phyloP scores from a whole-genome alignment of 352 stramenopile genomes.

The Phytophthora constricta region DNA sequence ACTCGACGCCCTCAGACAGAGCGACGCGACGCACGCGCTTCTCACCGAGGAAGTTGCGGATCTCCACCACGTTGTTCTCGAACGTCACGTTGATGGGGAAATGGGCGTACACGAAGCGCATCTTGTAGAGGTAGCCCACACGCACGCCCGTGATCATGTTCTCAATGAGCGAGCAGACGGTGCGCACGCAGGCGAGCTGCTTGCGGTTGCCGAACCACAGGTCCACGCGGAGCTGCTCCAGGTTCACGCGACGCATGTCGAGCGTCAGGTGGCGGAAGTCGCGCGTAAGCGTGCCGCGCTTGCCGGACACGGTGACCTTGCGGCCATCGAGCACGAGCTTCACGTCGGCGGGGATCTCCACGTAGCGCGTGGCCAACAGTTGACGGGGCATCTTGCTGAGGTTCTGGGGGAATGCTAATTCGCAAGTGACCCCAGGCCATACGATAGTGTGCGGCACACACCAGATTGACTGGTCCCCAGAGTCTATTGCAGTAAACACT shows the following conservation, averaged over 20 bases:
- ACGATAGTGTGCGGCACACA: too few relatives aligned
- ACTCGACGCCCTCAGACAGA: constrained; percentile 94
- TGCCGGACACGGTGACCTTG: constrained; percentile 96
- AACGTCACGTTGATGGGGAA: constrained; percentile 99
- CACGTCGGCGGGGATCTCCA: constrained; percentile 95
- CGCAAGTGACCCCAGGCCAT: constrained; percentile 57
- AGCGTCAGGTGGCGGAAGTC: constrained; percentile 98
- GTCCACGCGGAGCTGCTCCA: constrained; percentile 95
- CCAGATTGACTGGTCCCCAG: constrained; percentile 31
- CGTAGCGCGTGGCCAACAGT: constrained; percentile 93
- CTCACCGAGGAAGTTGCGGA: constrained; percentile 99
- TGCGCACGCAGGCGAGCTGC: constrained; percentile 98
- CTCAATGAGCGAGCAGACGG: constrained; percentile 98
- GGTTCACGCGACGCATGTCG: constrained; percentile 93
- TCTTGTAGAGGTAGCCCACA: constrained; percentile 99
- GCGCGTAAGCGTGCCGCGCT: constrained; percentile 94
- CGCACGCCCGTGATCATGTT: constrained; percentile 99
- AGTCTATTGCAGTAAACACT: too few relatives aligned
- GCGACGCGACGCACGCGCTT: constrained; percentile 97
- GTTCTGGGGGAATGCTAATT: constrained; percentile 69
- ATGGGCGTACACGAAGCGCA: constrained; percentile 99
- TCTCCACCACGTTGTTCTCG: constrained; percentile 94
- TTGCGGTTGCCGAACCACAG: constrained; percentile 99
- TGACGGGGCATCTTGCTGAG: constrained; percentile 79
- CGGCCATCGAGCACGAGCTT: constrained; percentile 95